A percentile compares a stretch with the other conserved stretches of the same genome.
Evolutionary conservation across 495 filamentous ascomycete species (phyloP).

Genomic region (Darksidea phi): DNA sequence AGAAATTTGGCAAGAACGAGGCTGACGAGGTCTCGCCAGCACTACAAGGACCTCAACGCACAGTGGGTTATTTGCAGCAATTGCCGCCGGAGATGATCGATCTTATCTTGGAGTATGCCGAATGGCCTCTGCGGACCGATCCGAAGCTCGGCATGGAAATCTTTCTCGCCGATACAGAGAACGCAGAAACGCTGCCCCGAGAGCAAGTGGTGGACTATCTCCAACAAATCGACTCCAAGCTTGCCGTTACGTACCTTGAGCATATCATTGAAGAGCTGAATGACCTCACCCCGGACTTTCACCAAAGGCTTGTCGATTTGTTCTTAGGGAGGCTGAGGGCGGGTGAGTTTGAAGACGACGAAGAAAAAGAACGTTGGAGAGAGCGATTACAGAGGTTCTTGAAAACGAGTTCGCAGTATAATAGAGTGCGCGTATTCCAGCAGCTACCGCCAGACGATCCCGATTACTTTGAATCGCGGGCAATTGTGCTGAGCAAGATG

Average conservation of each 20-base stretch:
- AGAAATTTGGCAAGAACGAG: slow-evolving; percentile 75
- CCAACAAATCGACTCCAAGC: slow-evolving; percentile 59
- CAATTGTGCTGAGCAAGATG: slow-evolving; percentile 93
- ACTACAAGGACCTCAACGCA: slow-evolving; percentile 79
- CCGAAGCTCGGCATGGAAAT: slow-evolving; percentile 87
- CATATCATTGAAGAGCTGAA: slow-evolving; percentile 86
- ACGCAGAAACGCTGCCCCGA: slow-evolving; percentile 84
- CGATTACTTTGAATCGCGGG: slow-evolving; percentile 83
- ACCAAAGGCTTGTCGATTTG: slow-evolving; percentile 75
- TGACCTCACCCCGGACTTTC: slow-evolving; percentile 79
- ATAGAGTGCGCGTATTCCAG: slow-evolving; percentile 68
- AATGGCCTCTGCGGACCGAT: slow-evolving; percentile 77
- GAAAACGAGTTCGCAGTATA: slow-evolving; percentile 74
- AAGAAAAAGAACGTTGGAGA: slow-evolving; percentile 57
- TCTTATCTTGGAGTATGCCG: slow-evolving; percentile 83
- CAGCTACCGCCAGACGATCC: slow-evolving; percentile 79
- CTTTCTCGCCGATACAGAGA: slow-evolving; percentile 90
- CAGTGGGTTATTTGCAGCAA: slow-evolving; percentile 85
- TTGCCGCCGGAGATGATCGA: slow-evolving; percentile 85
- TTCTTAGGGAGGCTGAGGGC: slow-evolving; percentile 65
- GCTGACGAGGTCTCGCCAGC: slow-evolving; percentile 61
- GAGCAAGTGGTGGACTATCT: slow-evolving; percentile 73
- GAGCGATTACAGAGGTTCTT: slow-evolving; percentile 72
- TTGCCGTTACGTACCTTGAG: slow-evolving; percentile 84
- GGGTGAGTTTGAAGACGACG: slow-evolving; percentile 47